Evolutionary conservation across 177 flowering plant genomes (phyloP), one percentile per base, ranked within the genome.

Genomic region (Vitis hybrid): DNA sequence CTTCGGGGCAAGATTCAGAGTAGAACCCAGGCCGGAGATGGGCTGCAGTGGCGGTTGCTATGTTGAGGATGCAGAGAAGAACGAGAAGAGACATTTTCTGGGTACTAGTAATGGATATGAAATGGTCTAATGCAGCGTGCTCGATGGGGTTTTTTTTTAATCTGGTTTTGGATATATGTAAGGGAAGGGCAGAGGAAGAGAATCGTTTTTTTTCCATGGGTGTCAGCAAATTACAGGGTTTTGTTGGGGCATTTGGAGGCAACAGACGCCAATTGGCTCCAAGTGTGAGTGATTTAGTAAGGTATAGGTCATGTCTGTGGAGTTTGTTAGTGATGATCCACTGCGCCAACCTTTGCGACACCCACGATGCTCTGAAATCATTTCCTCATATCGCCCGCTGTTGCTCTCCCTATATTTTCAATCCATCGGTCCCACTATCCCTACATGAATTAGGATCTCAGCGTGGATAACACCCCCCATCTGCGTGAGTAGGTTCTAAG

Each of bases 1-100:
- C 95, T 51, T 74, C 48, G 2, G 97, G 93, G 77, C 97, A 91
- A 2, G 86, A 74, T 18, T 80, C 60, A 1, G 87, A 66, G 88
- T 89, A 91, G 52, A 68, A 88, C 1, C 89, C 86, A 0, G 82
- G 85, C 49, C 74, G 85, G 72, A 88, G 90, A 2, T 64, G 66
- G 26, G 78, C 62, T 3, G 70, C 59, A 2, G 72, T 55, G 19
- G 75, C 66, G 8, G 55, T 33, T 64, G 76, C 6, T 22, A 14
- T 31, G 26, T 51, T 33, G 2, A 69, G 55, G 66, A 75, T 63
- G n/a, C 61, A 55, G 64, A 68, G 48, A 3, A 66, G 50, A 26
- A 51, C 59, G 4, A 71, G 65, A 62, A 59, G 71, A 39, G 62
- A 22, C 81, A 75, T 78, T 51, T 39, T 74, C 59, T 50, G 6